These are phyloP conservation scores for Zopfochytrium polystomum DNA, from an alignment of 371 early-diverging fungal genomes.

Conservation along the genomic window DNA sequence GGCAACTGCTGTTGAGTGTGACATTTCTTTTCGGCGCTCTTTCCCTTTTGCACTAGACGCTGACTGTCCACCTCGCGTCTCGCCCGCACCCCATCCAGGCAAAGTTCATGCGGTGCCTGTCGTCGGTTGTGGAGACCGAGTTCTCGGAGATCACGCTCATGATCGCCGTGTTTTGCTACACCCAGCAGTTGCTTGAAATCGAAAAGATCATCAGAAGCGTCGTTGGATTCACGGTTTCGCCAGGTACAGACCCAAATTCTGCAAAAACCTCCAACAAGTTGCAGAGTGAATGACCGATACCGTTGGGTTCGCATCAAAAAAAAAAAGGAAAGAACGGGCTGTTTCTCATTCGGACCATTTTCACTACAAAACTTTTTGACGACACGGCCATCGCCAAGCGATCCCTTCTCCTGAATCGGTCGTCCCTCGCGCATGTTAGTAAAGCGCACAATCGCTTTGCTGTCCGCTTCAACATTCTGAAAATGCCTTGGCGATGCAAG, in stretches of 20 bases:
- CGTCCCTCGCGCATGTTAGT: neutral
- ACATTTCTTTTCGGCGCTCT: neutral
- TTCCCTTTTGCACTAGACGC: neutral
- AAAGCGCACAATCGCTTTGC: neutral
- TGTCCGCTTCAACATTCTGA: neutral
- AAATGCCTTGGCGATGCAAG: neutral
- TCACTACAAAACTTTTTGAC: constrained; percentile 22
- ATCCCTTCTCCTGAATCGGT: constrained; percentile 12
- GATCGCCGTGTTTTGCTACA: constrained; percentile 34
- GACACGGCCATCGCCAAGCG: constrained; percentile 26
- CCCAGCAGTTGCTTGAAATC: constrained; percentile 34
- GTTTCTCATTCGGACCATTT: constrained; percentile 17
- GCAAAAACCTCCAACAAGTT: neutral
- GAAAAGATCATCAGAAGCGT: constrained; percentile 17
- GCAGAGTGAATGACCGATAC: neutral
- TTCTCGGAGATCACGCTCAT: constrained; percentile 36
- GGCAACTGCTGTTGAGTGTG: constrained; percentile 11
- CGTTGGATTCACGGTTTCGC: constrained; percentile 16
- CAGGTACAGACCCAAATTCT: neutral
- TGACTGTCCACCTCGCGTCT: neutral
- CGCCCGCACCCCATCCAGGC: constrained; percentile 10
- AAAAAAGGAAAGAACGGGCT: constrained; percentile 26
- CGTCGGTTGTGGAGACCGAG: constrained; percentile 14
- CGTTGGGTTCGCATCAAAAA: neutral
- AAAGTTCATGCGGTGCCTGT: constrained; percentile 16